phyloP scores from a whole-genome alignment of 208 protist species.

The Trypanosoma melophagium region DNA sequence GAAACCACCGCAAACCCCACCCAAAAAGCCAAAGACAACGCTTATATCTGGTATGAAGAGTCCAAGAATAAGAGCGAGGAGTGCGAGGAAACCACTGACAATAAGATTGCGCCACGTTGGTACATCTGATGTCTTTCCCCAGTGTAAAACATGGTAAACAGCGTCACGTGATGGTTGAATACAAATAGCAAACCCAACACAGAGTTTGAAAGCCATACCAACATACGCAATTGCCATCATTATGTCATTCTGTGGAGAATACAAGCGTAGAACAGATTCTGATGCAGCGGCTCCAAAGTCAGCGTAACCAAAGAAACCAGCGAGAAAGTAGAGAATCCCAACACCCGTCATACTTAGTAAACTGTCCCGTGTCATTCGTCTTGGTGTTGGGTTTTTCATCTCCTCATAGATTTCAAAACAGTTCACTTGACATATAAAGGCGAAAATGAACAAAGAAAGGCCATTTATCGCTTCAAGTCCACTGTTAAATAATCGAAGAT shows the following conservation, averaged over 20 bases:
- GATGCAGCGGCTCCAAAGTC: slow-evolving; percentile 60
- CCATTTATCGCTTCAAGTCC: slow-evolving; percentile 55
- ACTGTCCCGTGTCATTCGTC: slow-evolving; percentile 49
- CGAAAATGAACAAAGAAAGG: slow-evolving; percentile 75
- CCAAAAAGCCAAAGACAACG: slow-evolving; percentile 78
- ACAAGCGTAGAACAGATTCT: slow-evolving; percentile 63
- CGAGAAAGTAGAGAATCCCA: slow-evolving; percentile 57
- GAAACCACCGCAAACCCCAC: slow-evolving; percentile 68
- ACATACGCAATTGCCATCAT: slow-evolving; percentile 64
- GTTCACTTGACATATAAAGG: slow-evolving; percentile 81
- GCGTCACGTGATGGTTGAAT: slow-evolving; percentile 72
- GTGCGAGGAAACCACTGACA: slow-evolving; percentile 42
- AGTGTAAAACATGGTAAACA: slow-evolving; percentile 62
- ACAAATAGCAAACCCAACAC: slow-evolving; percentile 73
- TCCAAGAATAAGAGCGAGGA: slow-evolving; percentile 62
- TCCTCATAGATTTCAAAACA: slow-evolving; percentile 77
- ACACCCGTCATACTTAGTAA: slow-evolving; percentile 56
- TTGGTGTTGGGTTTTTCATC: slow-evolving; percentile 46
- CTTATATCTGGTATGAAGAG: slow-evolving; percentile 79
- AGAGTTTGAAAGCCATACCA: slow-evolving; percentile 73
- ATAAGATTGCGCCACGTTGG: slow-evolving; percentile 46
- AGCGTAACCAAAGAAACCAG: slow-evolving; percentile 77
- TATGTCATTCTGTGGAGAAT: slow-evolving; percentile 43
- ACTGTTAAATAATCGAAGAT: slow-evolving; percentile 39
- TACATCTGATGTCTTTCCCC: slow-evolving; percentile 51